Evolutionary conservation across 2,329 filamentous ascomycete species (phyloP).

Genomic region (Shiraia bambusicola): DNA sequence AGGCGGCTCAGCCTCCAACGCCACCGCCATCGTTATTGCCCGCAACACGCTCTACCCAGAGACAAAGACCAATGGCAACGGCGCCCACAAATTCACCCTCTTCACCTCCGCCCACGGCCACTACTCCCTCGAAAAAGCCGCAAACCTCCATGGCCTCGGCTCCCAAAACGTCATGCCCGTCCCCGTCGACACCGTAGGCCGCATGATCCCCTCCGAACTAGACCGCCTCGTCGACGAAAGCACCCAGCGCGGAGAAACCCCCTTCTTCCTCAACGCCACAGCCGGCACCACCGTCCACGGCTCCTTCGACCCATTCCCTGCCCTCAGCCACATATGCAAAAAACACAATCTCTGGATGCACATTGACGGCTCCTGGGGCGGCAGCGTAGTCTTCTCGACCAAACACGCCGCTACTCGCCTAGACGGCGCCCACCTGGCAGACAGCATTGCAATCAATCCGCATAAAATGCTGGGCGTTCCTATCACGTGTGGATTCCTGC

Average conservation of each 20-base stretch:
- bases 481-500: conserved; percentile 85
- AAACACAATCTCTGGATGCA: conserved; percentile 83
- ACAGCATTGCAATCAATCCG: conserved; percentile 85
- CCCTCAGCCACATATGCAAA: conserved; percentile 70
- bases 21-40: conserved; percentile 81
- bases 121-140: conserved; percentile 92
- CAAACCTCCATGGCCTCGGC: conserved; percentile 86
- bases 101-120: conserved; percentile 91
- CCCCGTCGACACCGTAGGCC: conserved; percentile 69
- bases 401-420: conserved; percentile 66
- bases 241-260: conserved; percentile 69
- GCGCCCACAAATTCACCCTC: conserved; percentile 65
- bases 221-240: conserved; percentile 63
- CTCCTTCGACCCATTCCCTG: conserved; percentile 77
- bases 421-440: conserved; percentile 69
- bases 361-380: conserved; percentile 90
- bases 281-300: conserved; percentile 93
- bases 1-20: conserved; percentile 82
- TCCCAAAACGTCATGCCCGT: conserved; percentile 71
- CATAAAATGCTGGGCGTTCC: conserved; percentile 98
- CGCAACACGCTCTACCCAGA: conserved; percentile 81
- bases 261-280: conserved; percentile 93
- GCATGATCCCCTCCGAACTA: conserved; percentile 69
- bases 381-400: conserved; percentile 69
- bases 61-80: conserved; percentile 74